A percentile compares a stretch with the other conserved stretches of the same genome.
Evolutionary conservation across 2,329 filamentous ascomycete species (phyloP).

Genomic region (Aspergillus udagawae): DNA sequence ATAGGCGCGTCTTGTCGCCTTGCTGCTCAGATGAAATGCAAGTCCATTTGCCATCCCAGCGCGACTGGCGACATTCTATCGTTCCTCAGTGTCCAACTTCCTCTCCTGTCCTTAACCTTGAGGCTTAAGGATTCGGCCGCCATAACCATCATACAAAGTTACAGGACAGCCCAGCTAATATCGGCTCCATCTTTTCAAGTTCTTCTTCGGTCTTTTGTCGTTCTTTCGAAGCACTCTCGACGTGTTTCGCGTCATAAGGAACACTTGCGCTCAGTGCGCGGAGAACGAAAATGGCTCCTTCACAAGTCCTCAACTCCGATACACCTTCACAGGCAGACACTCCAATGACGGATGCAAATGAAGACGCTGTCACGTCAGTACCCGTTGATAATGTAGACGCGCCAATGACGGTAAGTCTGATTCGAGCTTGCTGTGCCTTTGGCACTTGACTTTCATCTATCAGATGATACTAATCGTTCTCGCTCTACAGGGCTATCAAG

Average conservation of each 20-base stretch:
- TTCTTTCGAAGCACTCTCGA: neutral
- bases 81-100: neutral
- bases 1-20: constrained; percentile 32
- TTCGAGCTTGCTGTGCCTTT: neutral
- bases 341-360: constrained; percentile 44
- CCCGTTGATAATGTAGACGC: constrained; percentile 36
- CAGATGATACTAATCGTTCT: constrained; percentile 10
- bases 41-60: constrained; percentile 31
- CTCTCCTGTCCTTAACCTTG: neutral
- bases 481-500: constrained; percentile 45
- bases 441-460: neutral
- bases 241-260: neutral
- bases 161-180: neutral
- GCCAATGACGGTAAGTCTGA: constrained; percentile 36
- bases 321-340: constrained; percentile 44
- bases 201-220: neutral
- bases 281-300: constrained; percentile 38
- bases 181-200: neutral
- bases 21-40: constrained; percentile 23
- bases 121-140: neutral
- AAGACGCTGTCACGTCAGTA: constrained; percentile 32
- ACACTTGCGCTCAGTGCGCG: constrained; percentile 24
- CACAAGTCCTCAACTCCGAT: constrained; percentile 34
- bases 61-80: constrained; percentile 22
- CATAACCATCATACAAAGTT: neutral